Conservation (phyloP, 1,139 yeast species). For the Hyphopichia pseudoburtonii region DNA sequence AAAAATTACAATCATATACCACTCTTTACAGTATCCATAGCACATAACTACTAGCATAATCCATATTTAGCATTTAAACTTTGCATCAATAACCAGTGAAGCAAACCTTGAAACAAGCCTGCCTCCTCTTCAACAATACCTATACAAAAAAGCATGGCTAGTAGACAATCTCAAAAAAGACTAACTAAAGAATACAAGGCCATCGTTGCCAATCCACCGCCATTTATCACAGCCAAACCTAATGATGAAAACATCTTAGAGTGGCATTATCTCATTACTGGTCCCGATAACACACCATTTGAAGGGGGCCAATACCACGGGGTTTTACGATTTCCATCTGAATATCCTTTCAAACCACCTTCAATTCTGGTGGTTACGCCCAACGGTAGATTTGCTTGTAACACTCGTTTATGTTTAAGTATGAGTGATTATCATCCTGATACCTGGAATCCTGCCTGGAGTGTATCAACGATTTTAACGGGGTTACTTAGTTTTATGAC, state of each 20-base stretch:
- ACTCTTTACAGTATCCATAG: no score
- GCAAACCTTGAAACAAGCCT: no score
- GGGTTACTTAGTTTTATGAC: conserved; percentile 88
- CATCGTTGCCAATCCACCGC: conserved; percentile 75
- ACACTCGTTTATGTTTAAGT: conserved; percentile 77
- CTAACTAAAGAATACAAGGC: conserved; percentile 79
- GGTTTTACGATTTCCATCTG: conserved; percentile 74
- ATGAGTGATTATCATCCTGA: conserved; percentile 95
- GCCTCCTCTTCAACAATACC: no score
- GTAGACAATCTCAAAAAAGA: conserved; percentile 51
- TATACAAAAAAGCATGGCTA: conserved; percentile 31
- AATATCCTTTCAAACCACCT: conserved; percentile 92
- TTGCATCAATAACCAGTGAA: not conserved
- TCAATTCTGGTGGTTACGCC: conserved; percentile 89
- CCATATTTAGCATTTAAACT: no score
- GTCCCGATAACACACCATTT: conserved; percentile 87
- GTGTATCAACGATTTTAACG: conserved; percentile 79
- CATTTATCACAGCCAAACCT: conserved; percentile 80
- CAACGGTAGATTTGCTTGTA: conserved; percentile 74
- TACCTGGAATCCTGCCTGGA: conserved; percentile 95
- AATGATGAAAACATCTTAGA: conserved; percentile 71
- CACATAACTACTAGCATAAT: no score
- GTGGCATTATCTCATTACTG: conserved; percentile 80
- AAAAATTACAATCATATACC: no score
- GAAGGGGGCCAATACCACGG: conserved; percentile 91